Base-by-base conservation (phyloP, 768 basidiomycete genomes). In the Boletus edulis region DNA sequence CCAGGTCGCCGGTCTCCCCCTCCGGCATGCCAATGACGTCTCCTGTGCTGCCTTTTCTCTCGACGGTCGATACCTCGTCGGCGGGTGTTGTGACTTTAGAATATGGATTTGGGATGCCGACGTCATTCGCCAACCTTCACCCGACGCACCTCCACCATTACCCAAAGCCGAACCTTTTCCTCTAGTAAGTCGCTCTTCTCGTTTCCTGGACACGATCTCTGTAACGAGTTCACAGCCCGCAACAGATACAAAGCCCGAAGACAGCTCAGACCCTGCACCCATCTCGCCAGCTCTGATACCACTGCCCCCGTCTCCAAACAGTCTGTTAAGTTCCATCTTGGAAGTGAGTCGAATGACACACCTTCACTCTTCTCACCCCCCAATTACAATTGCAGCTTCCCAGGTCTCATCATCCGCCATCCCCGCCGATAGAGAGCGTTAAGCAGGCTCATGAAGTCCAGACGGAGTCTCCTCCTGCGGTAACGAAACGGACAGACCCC, bases 21-120 rank as follows among this genome's bases (percentile, higher is more conserved):
- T 68, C 44, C 64, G 60, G 29, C 67, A 68, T 38, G 58, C 66
- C 51, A 64, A 71, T 31, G 65, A 64, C 13, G 68, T 71, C 27
- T 61, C 61, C n/a, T 72, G 67, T 38, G 68, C 70, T 12, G 65
- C 69, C n/a, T 72, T 72, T 42, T 71, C 69, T 24, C 37, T 46
- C 17, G 62, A 72, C 18, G 69, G 70, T 8, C 63, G 66, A 0
- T 63, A 61, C 34, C 64, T 67, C 50, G 58, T 63, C 13, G 61
- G 63, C 31, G 66, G 66, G 6, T 67, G 66, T 22, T 68, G 67
- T 40, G 66, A 67, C 41, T 67, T 67, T 46, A 56, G 66, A 38
- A 60, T 68, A 57, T 68, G 66, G 67, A 12, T 68, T 10, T 67
- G 67, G 66, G 66, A 67, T 20, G 64, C 66, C 29, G 29, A 46